Percentiles rank a stretch among this genome's conserved stretches.
Conservation (phyloP, 2,329 filamentous ascomycete genomes). For the Akanthomyces uredinophilus region DNA sequence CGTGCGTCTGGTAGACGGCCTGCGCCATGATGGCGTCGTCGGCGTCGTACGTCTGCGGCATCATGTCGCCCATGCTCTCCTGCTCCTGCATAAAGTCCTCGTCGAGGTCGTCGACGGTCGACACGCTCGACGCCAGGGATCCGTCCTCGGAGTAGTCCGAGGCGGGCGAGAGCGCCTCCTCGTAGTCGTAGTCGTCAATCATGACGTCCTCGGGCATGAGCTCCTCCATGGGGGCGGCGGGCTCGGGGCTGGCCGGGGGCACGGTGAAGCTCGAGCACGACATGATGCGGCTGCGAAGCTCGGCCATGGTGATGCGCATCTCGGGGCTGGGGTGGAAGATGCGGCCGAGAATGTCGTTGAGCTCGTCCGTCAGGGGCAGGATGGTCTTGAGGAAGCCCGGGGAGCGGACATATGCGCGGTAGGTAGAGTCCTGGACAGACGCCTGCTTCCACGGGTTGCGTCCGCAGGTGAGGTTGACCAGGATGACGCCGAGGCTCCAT, state of each 20-base stretch:
- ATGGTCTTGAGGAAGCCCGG: slow-evolving; percentile 88
- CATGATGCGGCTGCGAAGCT: slow-evolving; percentile 72
- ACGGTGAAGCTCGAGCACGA: slow-evolving; percentile 70
- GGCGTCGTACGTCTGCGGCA: slow-evolving; percentile 40
- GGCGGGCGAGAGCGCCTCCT: slow-evolving; percentile 44
- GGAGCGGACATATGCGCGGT: slow-evolving; percentile 82
- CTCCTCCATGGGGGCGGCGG: slow-evolving; percentile 27
- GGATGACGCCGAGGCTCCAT: slow-evolving; percentile 96
- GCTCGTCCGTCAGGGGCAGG: slow-evolving; percentile 80
- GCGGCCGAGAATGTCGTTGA: slow-evolving; percentile 79
- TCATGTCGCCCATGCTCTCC: slow-evolving; percentile 35
- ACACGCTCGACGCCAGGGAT: slow-evolving; percentile 50
- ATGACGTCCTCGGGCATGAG: slow-evolving; percentile 44
- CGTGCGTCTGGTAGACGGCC: slow-evolving; percentile 38
- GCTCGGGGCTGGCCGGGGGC: slow-evolving; percentile 40
- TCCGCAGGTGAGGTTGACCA: slow-evolving; percentile 95
- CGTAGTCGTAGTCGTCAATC: slow-evolving; percentile 38
- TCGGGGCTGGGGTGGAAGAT: slow-evolving; percentile 85
- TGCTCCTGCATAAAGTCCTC: slow-evolving; percentile 45
- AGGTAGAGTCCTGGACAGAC: slow-evolving; percentile 88
- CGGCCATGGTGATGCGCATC: slow-evolving; percentile 73
- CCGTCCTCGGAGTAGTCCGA: slow-evolving; percentile 49
- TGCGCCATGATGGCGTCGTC: slow-evolving; percentile 38
- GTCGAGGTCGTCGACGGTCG: slow-evolving; percentile 47
- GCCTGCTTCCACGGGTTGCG: slow-evolving; percentile 99